These are phyloP conservation scores for Arthonia radiata DNA, from an alignment of 495 filamentous ascomycete species.

Conservation along the genomic window DNA sequence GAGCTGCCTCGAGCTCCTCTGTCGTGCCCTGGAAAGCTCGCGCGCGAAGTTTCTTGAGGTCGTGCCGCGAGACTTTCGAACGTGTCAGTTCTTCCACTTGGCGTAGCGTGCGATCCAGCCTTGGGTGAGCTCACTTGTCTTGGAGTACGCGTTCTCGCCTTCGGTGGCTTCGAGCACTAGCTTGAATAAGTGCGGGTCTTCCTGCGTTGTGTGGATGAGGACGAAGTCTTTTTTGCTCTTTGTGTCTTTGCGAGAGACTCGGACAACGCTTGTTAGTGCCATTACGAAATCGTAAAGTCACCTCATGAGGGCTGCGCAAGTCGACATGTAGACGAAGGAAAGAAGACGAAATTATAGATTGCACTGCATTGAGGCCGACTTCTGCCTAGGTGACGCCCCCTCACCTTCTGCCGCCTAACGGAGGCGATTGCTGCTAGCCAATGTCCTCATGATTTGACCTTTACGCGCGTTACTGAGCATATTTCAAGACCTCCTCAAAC, in stretches of 20 bases:
- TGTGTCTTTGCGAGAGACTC: conserved; percentile 11
- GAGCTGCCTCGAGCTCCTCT: conserved; percentile 29
- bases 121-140: conserved; percentile 21
- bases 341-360: too few species aligned
- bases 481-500: too few species aligned
- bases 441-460: too few species aligned
- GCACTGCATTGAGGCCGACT: too few species aligned
- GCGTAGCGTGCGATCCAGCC: too few species aligned
- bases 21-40: conserved; percentile 28
- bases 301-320: conserved; percentile 6
- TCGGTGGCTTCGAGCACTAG: conserved; percentile 46
- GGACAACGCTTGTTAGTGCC: conserved; percentile 1
- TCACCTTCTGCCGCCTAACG: too few species aligned
- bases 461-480: too few species aligned
- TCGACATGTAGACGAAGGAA: conserved; percentile 8
- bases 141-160: conserved; percentile 31
- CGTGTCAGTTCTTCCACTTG: too few species aligned
- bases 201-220: conserved; percentile 28
- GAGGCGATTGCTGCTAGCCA: too few species aligned
- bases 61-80: too few species aligned
- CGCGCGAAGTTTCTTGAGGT: conserved; percentile 19
- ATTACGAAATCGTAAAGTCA: conserved; percentile 5
- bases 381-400: too few species aligned
- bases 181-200: conserved; percentile 25
- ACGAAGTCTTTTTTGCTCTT: conserved; percentile 25